Percentiles rank a stretch among this genome's conserved stretches.
Conservation (phyloP, 176 grass and related monocot species). For the Coix lacrymajobi region DNA sequence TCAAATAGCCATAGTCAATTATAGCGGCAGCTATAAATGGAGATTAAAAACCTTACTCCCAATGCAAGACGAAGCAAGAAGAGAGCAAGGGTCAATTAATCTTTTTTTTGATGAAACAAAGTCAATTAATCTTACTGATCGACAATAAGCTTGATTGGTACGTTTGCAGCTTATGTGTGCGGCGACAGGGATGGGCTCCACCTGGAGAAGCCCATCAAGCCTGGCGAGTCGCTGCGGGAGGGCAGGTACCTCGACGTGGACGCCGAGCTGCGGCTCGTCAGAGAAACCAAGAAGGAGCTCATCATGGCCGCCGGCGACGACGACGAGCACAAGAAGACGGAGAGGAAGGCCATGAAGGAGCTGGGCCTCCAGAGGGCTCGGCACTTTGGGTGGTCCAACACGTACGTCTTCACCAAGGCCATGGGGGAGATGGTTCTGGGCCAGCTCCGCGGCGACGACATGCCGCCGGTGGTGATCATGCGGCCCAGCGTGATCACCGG, state of each 20-base stretch:
- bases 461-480: conserved; percentile 53
- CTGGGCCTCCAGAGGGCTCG: conserved; percentile 57
- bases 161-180: conserved; percentile 12
- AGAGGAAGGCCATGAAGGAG: conserved; percentile 63
- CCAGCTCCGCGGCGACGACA: conserved; percentile 26
- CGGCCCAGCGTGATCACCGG: conserved; percentile 73
- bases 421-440: conserved; percentile 71
- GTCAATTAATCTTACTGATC: too few species aligned
- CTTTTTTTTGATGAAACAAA: too few species aligned
- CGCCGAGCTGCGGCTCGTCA: conserved; percentile 45
- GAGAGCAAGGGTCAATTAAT: too few species aligned
- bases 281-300: conserved; percentile 34
- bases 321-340: neutral
- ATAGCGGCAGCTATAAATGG: too few species aligned
- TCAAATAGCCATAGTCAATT: too few species aligned
- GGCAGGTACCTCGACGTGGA: conserved; percentile 56
- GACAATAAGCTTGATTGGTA: too few species aligned
- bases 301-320: neutral
- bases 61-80: neutral
- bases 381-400: conserved; percentile 69
- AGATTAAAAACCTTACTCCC: too few species aligned
- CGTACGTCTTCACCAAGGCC: conserved; percentile 73
- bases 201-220: conserved; percentile 45
- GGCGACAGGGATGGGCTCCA: conserved; percentile 32
- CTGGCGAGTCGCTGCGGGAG: conserved; percentile 42